phyloP scores from a whole-genome alignment of 305 asterid species.

The Caryopteris hybrid region DNA sequence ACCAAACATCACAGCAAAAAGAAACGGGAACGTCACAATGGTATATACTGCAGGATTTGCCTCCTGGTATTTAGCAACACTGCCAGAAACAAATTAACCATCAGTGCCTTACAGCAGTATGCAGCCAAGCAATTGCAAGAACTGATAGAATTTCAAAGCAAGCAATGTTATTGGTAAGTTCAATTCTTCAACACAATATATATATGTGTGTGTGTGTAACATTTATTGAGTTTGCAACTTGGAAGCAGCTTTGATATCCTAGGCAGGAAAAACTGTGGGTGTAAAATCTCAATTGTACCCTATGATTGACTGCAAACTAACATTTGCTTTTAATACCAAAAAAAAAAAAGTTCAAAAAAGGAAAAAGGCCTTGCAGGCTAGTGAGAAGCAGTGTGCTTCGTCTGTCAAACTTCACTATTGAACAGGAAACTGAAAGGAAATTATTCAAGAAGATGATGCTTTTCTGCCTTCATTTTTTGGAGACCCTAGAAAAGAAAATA shows the following conservation, averaged over 20 bases:
- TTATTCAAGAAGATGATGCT: neutral
- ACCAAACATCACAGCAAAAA: conserved; percentile 99
- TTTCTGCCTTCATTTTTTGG: neutral
- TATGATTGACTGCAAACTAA: neutral
- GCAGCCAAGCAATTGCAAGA: conserved; percentile 14
- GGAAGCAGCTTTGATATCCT: conserved; percentile 1
- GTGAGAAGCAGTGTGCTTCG: neutral
- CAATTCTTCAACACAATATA: conserved; percentile 2
- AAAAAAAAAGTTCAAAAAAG: neutral
- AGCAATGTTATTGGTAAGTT: neutral
- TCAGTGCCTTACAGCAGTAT: conserved; percentile 26
- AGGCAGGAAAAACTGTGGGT: neutral
- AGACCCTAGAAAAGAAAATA: neutral
- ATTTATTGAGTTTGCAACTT: neutral
- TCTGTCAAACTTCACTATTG: neutral
- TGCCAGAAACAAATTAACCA: conserved; percentile 31
- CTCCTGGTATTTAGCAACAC: conserved; percentile 95
- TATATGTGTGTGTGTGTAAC: neutral
- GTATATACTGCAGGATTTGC: conserved; percentile 96
- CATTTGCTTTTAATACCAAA: neutral
- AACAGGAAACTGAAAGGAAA: neutral
- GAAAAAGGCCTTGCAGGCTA: neutral
- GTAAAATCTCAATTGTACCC: conserved; percentile 1
- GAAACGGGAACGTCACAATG: conserved; percentile 88
- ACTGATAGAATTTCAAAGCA: conserved; percentile 3